phyloP scores from a whole-genome alignment of 148 eudicot species.

The Oxyria digyna region DNA sequence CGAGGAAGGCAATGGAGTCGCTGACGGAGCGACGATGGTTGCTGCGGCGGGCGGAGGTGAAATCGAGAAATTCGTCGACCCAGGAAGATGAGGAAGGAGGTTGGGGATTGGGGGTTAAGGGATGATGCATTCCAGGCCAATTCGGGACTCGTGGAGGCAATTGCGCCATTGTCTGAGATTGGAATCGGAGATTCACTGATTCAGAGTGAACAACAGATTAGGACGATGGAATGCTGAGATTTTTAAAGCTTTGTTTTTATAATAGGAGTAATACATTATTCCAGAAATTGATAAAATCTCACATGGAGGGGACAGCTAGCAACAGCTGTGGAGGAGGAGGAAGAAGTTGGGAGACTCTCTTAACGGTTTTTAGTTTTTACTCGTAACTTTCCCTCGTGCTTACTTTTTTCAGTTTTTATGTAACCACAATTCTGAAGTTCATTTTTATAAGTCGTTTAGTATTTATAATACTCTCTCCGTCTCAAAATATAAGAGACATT shows the following conservation, averaged over 20 bases:
- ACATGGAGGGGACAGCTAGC: constrained; percentile 88
- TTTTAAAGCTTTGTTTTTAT: background rate
- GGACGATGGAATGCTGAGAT: background rate
- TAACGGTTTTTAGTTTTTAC: constrained; percentile 5
- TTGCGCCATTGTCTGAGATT: constrained; percentile 40
- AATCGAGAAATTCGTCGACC: constrained; percentile 93
- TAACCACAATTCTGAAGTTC: too few relatives aligned
- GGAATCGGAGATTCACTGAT: background rate
- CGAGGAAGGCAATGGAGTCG: constrained; percentile 71
- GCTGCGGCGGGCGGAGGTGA: constrained; percentile 45
- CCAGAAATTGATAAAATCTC: constrained; percentile 15
- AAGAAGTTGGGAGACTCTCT: background rate
- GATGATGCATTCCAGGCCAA: constrained; percentile 54
- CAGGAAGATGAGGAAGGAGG: constrained; percentile 25
- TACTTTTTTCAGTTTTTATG: background rate
- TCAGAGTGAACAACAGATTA: background rate
- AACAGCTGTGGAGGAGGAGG: constrained; percentile 40
- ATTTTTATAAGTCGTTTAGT: too few relatives aligned
- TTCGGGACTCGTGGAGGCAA: constrained; percentile 71
- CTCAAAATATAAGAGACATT: too few relatives aligned
- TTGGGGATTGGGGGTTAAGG: constrained; percentile 12
- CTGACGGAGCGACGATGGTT: constrained; percentile 70
- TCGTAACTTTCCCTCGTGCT: background rate
- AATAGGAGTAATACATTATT: background rate
- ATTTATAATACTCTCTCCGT: too few relatives aligned